Evolutionary conservation across 352 stramenopile species (phyloP), one percentile per base, ranked within the genome.

Genomic region (Hyaloperonospora arabidopsidis): DNA sequence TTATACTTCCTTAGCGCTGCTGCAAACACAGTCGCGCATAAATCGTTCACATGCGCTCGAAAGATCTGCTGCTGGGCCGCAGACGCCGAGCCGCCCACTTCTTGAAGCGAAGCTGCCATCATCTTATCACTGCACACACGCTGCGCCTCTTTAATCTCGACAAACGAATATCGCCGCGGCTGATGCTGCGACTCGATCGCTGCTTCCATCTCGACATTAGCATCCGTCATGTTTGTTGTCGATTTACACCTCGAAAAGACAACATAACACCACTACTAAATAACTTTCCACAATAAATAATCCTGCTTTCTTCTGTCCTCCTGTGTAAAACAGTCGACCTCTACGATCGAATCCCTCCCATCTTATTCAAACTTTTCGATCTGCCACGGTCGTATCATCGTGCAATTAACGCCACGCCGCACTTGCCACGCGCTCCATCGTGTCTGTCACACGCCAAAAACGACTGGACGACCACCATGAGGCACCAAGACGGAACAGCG

Each of bases 81-180:
- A 5, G 79, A 90, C 44, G 68, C 70, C 15, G 59, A 61, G 12
- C 65, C 68, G 50, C 75, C 84, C 52, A 32, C 25, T 32, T 84
- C 74, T 4, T 59, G 60, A 28, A 87, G 52, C 54, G 74, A 72
- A 15, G 73, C 72, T 2, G 56, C 41, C 41, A 68, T 67, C 43
- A 83, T 82, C 61, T 75, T 82, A 38, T 79, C 76, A 8, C 67
- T 65, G 43, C 79, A 90, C 40, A 74, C 63, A 23, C 72, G 67
- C 67, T 88, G 79, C 58, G 79, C 79, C 51, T 84, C 70, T 58
- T 90, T 90, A 15, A 90, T 79, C 60, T 90, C 79, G 45, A 74
- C 40, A 53, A 86, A 90, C 55, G 77, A 81, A 49, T 90, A 90
- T 38, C 79, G 74, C 22, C 28, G 29, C 23, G 46, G 23, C 36